These are phyloP conservation scores for Xeromyces bisporus DNA, from an alignment of 495 filamentous ascomycete genomes.

Conservation along the genomic window DNA sequence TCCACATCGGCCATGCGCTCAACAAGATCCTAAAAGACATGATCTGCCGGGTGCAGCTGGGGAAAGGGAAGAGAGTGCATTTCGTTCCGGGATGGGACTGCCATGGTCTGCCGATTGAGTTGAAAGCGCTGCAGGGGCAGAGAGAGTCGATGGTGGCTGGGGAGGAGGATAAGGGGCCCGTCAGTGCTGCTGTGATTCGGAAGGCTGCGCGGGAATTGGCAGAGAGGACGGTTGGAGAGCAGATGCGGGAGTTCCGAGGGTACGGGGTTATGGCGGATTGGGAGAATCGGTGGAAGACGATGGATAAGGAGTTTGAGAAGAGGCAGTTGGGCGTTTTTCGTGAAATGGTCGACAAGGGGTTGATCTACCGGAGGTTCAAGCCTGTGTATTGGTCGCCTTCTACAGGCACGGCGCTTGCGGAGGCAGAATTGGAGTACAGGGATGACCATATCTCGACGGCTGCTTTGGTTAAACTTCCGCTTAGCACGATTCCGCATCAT, in stretches of 20 bases:
- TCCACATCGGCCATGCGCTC: conserved; percentile 93
- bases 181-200: conserved; percentile 35
- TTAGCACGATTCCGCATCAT: conserved; percentile 34
- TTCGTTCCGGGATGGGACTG: conserved; percentile 98
- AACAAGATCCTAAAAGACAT: conserved; percentile 98
- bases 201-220: conserved; percentile 61
- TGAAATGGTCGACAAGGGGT: conserved; percentile 63
- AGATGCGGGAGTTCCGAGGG: conserved; percentile 64
- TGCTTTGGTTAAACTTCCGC: conserved; percentile 66
- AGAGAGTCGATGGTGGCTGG: conserved; percentile 10
- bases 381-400: conserved; percentile 96
- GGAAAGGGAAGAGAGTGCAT: conserved; percentile 57
- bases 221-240: conserved; percentile 50
- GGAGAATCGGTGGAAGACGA: conserved; percentile 80
- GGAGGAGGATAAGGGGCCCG: conserved; percentile 8
- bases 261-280: conserved; percentile 93
- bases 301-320: conserved; percentile 78
- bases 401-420: conserved; percentile 76
- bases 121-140: conserved; percentile 69
- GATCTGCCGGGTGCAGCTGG: conserved; percentile 62
- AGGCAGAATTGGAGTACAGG: conserved; percentile 91
- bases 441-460: conserved; percentile 66
- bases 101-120: conserved; percentile 91
- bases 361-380: conserved; percentile 78
- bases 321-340: conserved; percentile 72